Conservation (phyloP, 208 protist genomes). For the Acanthamoeba lugdunensis region DNA sequence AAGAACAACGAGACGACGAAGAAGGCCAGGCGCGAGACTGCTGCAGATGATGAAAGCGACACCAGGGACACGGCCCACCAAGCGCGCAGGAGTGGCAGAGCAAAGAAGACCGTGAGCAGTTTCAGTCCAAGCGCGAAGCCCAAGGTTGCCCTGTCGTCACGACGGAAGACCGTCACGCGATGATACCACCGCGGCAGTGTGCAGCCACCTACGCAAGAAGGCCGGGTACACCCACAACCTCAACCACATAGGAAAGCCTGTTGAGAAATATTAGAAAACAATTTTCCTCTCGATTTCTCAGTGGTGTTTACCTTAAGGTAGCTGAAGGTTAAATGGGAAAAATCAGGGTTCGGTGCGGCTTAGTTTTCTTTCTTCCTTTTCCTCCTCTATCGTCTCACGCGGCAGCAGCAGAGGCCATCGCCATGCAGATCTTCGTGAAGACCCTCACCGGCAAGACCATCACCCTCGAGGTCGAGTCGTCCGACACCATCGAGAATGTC, state of each 20-base stretch:
- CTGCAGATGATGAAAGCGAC: not conserved
- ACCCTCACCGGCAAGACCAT: slow-evolving; percentile 98
- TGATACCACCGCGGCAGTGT: no score
- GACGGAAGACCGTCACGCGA: no score
- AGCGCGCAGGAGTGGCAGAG: no score
- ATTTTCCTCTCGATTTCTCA: not conserved
- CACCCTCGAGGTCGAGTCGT: slow-evolving; percentile 96
- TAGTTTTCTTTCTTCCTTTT: slow-evolving; percentile 8
- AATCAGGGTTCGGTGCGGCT: not conserved
- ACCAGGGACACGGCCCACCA: not conserved
- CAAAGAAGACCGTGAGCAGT: no score
- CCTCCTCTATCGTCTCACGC: slow-evolving; percentile 20
- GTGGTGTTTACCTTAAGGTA: not conserved
- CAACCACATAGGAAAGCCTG: no score
- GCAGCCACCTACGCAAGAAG: not conserved
- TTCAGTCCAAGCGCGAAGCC: not conserved
- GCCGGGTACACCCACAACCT: no score
- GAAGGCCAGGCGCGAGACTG: not conserved
- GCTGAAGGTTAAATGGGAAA: not conserved
- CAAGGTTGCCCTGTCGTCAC: not conserved
- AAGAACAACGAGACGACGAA: not conserved
- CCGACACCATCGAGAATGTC: slow-evolving; percentile 96
- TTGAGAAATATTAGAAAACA: no score
- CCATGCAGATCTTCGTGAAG: slow-evolving; percentile 94
- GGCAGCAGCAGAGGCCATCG: not conserved